Base-by-base conservation (phyloP, 1,139 yeast genomes). In the Yamadazyma spencermartinsiae region DNA sequence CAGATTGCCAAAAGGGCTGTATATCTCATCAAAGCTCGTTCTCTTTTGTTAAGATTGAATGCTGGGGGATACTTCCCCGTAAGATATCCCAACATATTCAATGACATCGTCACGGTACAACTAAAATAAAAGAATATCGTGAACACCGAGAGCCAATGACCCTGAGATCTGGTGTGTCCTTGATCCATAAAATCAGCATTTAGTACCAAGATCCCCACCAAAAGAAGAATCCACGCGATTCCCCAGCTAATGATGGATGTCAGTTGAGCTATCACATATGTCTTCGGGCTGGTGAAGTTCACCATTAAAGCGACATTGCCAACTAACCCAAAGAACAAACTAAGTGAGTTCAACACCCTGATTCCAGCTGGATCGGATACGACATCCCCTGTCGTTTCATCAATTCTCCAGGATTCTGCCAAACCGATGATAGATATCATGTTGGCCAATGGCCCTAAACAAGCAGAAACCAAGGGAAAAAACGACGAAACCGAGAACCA, bases 381-480 rank as follows among this genome's bases (percentile, higher is more conserved):
- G 3, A 51, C 44, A 1, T 48, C 32, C 0, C 59, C 64, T 1
- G 65, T 55, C 3, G 24, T 38, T 1, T 44, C 47, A 13, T 61
- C 59, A 4, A 58, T 40, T 42, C 85, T 64, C 95, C 95, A 86
- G 37, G 74, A 72, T 42, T 84, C 83, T 0, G 82, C 79, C n/a
- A 85, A 68, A 1, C 90, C 86, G 2, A 84, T 79, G 4, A 85
- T 65, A 0, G 90, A 82, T 31, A 81, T 72, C 72, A 85, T 74
- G 49, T 86, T 86, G 4, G 90, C 82, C 23, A 86, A 53, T 0
- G 95, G 95, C 0, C 94, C 94, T 29, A 82, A 51, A 49, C 90
- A 84, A 1, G 94, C 89, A 0, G 89, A 80, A 2, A 82, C 56
- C 12, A 86, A 71, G 0, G 95, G 95, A 49, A 86, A 73, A 49